Conservation (phyloP, 176 grass and related monocot species). For the Metroxylon sagu region DNA sequence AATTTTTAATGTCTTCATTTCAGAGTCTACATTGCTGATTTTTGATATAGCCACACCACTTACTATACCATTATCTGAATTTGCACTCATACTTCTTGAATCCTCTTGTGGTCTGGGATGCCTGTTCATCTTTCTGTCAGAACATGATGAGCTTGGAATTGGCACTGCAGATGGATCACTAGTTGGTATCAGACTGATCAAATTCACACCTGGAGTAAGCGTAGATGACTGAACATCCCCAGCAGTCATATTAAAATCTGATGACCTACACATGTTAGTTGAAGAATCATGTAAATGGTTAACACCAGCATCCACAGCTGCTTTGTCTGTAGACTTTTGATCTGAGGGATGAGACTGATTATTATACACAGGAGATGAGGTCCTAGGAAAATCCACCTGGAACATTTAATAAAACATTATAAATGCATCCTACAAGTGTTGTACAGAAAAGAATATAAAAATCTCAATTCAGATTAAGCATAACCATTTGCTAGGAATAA, state of each 20-base stretch:
- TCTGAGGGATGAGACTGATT: constrained; percentile 41
- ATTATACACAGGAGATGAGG: constrained; percentile 33
- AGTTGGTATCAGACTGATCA: constrained; percentile 1
- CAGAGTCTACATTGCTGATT: constrained; percentile 30
- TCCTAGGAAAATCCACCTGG: constrained; percentile 46
- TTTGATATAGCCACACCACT: constrained; percentile 22
- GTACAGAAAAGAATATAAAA: too few species aligned
- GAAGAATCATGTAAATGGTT: constrained; percentile 33
- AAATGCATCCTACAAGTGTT: neutral
- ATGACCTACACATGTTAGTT: neutral
- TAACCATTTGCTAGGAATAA: too few species aligned
- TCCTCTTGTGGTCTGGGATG: constrained; percentile 32
- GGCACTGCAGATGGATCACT: neutral
- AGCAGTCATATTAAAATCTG: constrained; percentile 28
- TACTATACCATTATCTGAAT: constrained; percentile 24
- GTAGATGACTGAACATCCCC: neutral
- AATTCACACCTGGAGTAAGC: constrained; percentile 24
- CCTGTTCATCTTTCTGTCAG: constrained; percentile 25
- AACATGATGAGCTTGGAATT: constrained; percentile 29
- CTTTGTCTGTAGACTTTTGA: constrained; percentile 28
- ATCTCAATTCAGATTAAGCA: too few species aligned
- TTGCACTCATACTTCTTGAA: neutral
- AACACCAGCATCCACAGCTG: constrained; percentile 22
- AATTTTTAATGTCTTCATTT: constrained; percentile 47
- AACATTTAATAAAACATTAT: constrained; percentile 28